phyloP scores from a whole-genome alignment of 768 basidiomycete species.

The Termitomyces sp. region DNA sequence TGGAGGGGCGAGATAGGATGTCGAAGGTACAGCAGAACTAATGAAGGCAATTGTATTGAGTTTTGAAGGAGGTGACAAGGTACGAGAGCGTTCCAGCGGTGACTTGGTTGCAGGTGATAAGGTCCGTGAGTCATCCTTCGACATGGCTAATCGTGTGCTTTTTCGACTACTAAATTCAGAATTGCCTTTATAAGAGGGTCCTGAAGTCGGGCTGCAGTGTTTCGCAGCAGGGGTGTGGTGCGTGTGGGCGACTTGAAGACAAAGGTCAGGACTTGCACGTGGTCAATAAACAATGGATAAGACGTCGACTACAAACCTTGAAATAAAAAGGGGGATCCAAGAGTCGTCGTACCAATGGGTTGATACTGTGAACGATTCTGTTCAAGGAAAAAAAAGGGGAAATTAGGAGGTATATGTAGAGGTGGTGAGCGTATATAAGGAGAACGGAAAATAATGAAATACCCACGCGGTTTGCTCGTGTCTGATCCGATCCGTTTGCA shows the following conservation, averaged over 20 bases:
- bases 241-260: slow-evolving; percentile 23
- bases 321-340: slow-evolving; percentile 35
- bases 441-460: slow-evolving; percentile 12
- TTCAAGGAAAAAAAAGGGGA: slow-evolving; percentile 14
- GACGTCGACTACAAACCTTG: slow-evolving; percentile 22
- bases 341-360: slow-evolving; percentile 18
- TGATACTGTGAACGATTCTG: slow-evolving; percentile 19
- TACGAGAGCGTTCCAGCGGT: slow-evolving; percentile 15
- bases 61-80: slow-evolving; percentile 20
- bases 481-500: slow-evolving; percentile 26
- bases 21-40: slow-evolving; percentile 19
- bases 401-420: slow-evolving; percentile 21
- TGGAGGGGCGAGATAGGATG: slow-evolving; percentile 31
- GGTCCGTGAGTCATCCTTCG: slow-evolving; percentile 5
- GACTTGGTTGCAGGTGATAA: slow-evolving; percentile 14
- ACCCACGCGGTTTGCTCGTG: slow-evolving; percentile 38
- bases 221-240: slow-evolving; percentile 27
- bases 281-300: slow-evolving; percentile 1
- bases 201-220: slow-evolving; percentile 14
- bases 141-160: slow-evolving; percentile 13
- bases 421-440: slow-evolving; percentile 19
- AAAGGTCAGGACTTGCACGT: slow-evolving; percentile 12
- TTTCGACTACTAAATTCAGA: slow-evolving; percentile 12
- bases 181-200: slow-evolving; percentile 9
- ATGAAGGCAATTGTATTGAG: slow-evolving; percentile 19